Conservation (phyloP, 2,329 filamentous ascomycete species). For the Aspergillus fischeri region DNA sequence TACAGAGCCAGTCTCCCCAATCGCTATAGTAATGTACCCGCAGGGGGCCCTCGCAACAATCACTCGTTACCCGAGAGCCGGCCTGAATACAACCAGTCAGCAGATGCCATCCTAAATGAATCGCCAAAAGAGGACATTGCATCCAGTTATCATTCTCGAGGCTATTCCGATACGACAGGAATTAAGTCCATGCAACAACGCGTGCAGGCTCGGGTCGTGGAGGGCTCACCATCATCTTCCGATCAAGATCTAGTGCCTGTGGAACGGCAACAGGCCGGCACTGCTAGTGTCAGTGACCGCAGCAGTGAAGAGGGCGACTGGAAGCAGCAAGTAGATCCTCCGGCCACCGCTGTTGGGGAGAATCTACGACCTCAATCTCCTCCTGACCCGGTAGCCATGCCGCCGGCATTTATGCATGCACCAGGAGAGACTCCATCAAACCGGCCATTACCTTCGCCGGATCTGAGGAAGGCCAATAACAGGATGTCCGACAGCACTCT, state of each 20-base stretch:
- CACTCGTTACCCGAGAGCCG: constrained; percentile 15
- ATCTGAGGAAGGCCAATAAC: constrained; percentile 75
- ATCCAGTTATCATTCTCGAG: constrained; percentile 25
- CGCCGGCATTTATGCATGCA: constrained; percentile 74
- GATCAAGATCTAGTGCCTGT: constrained; percentile 28
- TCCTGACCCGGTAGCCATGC: constrained; percentile 71
- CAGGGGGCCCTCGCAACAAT: constrained; percentile 21
- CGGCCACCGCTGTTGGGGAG: constrained; percentile 29
- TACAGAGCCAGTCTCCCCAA: constrained; percentile 36
- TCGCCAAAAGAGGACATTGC: constrained; percentile 20
- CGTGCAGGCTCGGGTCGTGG: constrained; percentile 15
- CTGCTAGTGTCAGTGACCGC: constrained; percentile 29
- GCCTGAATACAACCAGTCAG: constrained; percentile 32
- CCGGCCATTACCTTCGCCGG: constrained; percentile 69
- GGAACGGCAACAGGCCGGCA: constrained; percentile 17
- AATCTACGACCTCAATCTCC: constrained; percentile 50
- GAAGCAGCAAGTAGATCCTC: constrained; percentile 16
- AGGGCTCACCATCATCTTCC: constrained; percentile 36
- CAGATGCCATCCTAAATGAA: constrained; percentile 32
- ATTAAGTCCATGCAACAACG: constrained; percentile 12
- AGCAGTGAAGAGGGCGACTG: constrained; percentile 40
- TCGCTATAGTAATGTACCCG: constrained; percentile 33
- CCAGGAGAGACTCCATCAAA: constrained; percentile 66
- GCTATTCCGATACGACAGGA: constrained; percentile 30
- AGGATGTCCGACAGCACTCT: constrained; percentile 80